Evolutionary conservation across 192 early-diverging fungal genomes (phyloP).

Genomic region (Powellomyces hirtus): DNA sequence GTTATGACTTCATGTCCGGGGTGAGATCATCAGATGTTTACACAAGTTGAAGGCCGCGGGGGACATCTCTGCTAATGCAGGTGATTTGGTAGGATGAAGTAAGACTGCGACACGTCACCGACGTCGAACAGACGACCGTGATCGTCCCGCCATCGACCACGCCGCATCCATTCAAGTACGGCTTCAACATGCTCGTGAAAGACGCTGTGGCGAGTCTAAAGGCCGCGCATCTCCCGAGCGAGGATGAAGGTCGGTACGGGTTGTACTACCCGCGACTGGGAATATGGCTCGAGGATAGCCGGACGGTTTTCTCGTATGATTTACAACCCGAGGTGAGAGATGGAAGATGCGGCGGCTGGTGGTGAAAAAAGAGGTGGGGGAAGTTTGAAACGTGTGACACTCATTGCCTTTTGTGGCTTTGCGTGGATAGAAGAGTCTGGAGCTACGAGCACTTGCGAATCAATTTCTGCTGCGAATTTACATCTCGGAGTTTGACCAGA

Average conservation of each 20-base stretch:
- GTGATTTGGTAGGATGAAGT: conserved; percentile 29
- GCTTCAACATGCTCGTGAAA: conserved; percentile 15
- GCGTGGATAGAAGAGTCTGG: conserved; percentile 7
- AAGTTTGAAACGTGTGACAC: not conserved
- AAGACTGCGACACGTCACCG: conserved; percentile 26
- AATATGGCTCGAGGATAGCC: conserved; percentile 30
- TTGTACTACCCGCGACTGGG: conserved; percentile 33
- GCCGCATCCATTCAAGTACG: conserved; percentile 11
- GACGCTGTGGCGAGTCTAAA: conserved; percentile 18
- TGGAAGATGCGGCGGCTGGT: too few species aligned
- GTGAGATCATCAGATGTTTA: too few species aligned
- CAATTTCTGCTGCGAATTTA: conserved; percentile 33
- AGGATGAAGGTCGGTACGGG: conserved; percentile 14
- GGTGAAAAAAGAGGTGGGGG: not conserved
- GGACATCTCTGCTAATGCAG: not conserved
- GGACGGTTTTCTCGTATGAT: conserved; percentile 30
- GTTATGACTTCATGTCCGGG: conserved; percentile 28
- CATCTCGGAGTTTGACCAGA: conserved; percentile 33
- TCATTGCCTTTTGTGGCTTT: not conserved
- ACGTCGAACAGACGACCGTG: conserved; percentile 13
- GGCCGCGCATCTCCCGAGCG: conserved; percentile 7
- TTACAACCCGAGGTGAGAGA: conserved; percentile 21
- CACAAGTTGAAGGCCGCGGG: too few species aligned
- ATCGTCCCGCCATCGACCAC: conserved; percentile 16
- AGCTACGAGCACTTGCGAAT: conserved; percentile 28